Percentiles rank a stretch among this genome's conserved stretches.
These are phyloP conservation scores for Gentiana dahurica DNA, from an alignment of 257 asterid genomes.

Conservation along the genomic window DNA sequence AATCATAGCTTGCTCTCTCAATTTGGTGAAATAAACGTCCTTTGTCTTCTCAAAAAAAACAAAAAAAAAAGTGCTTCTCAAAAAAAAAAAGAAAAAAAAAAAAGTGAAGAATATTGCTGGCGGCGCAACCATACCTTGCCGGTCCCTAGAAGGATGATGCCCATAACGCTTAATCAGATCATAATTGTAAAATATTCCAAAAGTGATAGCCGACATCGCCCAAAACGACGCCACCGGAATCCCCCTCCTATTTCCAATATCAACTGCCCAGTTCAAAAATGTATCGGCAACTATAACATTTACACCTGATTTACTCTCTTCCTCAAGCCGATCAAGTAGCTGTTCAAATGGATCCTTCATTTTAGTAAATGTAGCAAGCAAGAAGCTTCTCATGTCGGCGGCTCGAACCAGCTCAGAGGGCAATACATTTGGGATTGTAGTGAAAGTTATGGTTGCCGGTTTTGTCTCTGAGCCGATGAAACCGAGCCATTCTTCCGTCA, in stretches of 20 bases:
- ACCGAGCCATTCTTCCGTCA: constrained; percentile 72
- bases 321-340: constrained; percentile 32
- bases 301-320: not conserved
- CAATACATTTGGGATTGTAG: constrained; percentile 58
- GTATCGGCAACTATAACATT: constrained; percentile 35
- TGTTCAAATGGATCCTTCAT: constrained; percentile 56
- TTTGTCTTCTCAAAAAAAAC: too few species aligned
- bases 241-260: constrained; percentile 40
- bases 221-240: constrained; percentile 65
- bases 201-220: constrained; percentile 56
- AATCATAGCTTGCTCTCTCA: too few species aligned
- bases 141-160: constrained; percentile 26
- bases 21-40: too few species aligned
- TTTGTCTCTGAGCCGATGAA: constrained; percentile 42
- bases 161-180: constrained; percentile 36
- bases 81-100: not conserved
- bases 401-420: constrained; percentile 50
- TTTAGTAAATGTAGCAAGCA: constrained; percentile 40
- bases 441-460: constrained; percentile 36
- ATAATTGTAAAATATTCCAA: constrained; percentile 39
- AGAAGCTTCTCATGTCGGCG: constrained; percentile 40
- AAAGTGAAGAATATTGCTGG: not conserved
- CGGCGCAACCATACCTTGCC: constrained; percentile 31
- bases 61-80: not conserved
- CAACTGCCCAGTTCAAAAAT: constrained; percentile 45